Conservation (phyloP, 108 stramenopile species). For the Craspedostauros australis region DNA sequence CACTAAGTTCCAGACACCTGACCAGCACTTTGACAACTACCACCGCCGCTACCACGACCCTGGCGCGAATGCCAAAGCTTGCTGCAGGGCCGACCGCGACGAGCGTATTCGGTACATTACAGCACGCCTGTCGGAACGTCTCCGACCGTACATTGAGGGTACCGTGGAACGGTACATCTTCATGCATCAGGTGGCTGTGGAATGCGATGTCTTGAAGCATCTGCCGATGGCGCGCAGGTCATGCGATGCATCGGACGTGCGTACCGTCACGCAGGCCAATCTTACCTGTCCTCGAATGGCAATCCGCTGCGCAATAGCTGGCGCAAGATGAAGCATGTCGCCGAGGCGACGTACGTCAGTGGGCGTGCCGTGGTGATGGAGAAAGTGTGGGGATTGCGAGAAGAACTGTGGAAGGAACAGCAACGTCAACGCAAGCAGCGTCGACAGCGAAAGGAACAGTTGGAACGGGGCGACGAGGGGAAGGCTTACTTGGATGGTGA, state of each 20-base stretch:
- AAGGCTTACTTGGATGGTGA: no score
- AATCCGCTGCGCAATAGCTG: slow-evolving; percentile 29
- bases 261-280: slow-evolving; percentile 56
- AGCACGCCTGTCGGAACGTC: slow-evolving; percentile 41
- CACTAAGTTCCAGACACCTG: not conserved
- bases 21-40: not conserved
- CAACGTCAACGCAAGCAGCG: slow-evolving; percentile 6
- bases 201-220: slow-evolving; percentile 49
- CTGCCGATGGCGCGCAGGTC: slow-evolving; percentile 66
- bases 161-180: slow-evolving; percentile 30
- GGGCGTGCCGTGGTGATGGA: slow-evolving; percentile 45
- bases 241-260: slow-evolving; percentile 76
- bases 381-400: slow-evolving; percentile 23
- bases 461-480: slow-evolving; percentile 28
- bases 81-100: not conserved
- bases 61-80: not conserved
- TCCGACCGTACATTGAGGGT: slow-evolving; percentile 75
- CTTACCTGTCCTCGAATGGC: slow-evolving; percentile 16
- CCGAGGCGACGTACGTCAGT: slow-evolving; percentile 43
- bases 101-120: slow-evolving; percentile 45
- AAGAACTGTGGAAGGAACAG: no score
- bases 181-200: slow-evolving; percentile 31
- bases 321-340: slow-evolving; percentile 41
- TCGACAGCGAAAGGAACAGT: slow-evolving; percentile 5
- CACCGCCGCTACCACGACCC: not conserved